These are phyloP conservation scores for Meyerozyma smithsonii DNA, from an alignment of 1,139 yeast species.

Conservation along the genomic window DNA sequence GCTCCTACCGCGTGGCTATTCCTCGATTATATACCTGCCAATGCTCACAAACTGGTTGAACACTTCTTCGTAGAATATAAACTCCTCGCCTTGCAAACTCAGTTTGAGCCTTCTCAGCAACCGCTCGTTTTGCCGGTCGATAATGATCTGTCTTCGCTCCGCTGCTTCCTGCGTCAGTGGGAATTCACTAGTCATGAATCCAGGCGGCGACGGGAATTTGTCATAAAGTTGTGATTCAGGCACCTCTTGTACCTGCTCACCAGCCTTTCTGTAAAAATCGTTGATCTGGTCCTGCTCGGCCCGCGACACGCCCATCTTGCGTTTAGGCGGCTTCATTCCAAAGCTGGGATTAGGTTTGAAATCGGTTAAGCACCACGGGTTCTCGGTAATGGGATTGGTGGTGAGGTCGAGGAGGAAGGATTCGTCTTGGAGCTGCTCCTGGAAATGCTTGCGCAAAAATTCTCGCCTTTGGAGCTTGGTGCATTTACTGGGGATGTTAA, in stretches of 20 bases:
- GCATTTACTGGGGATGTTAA: neutral
- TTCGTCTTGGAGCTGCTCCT: neutral
- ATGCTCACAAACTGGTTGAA: constrained; percentile 9
- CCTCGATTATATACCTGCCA: constrained; percentile 2
- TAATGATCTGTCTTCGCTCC: constrained; percentile 9
- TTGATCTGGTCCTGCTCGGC: constrained; percentile 27
- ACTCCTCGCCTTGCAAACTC: constrained; percentile 8
- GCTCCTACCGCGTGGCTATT: neutral
- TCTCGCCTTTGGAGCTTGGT: constrained; percentile 11
- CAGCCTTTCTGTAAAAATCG: constrained; percentile 23
- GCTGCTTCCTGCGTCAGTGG: constrained; percentile 53
- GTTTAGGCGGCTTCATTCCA: constrained; percentile 15
- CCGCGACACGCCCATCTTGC: constrained; percentile 21
- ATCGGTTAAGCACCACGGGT: constrained; percentile 22
- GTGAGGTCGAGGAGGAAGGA: neutral
- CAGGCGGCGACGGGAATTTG: constrained; percentile 59
- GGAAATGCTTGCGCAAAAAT: constrained; percentile 10
- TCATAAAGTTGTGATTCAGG: constrained; percentile 27
- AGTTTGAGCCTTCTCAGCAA: neutral
- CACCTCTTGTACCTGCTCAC: constrained; percentile 8
- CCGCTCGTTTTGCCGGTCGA: neutral
- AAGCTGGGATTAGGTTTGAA: constrained; percentile 37
- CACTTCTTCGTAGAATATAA: constrained; percentile 11
- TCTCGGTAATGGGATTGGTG: constrained; percentile 4
- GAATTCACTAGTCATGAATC: constrained; percentile 58